phyloP scores from a whole-genome alignment of 1,284 basidiomycete genomes.

The Sphaerobolus stellatus region DNA sequence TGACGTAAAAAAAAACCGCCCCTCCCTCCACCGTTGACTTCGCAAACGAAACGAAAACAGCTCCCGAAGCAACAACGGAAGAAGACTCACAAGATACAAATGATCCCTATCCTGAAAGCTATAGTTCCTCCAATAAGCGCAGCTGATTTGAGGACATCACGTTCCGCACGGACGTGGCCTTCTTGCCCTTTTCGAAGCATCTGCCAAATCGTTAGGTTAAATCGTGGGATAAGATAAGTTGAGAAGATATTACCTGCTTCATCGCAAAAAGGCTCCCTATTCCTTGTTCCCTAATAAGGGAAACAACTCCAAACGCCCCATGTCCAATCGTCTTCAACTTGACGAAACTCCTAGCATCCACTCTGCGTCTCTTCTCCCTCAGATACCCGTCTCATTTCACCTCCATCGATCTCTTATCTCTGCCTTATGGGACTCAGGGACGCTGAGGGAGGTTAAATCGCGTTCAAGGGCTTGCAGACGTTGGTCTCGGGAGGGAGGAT shows the following conservation, averaged over 20 bases:
- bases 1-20: too few species aligned
- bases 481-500: conserved; percentile 82
- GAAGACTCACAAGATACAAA: conserved; percentile 83
- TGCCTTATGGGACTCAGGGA: conserved; percentile 71
- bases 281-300: conserved; percentile 80
- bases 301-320: conserved; percentile 97
- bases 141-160: conserved; percentile 83
- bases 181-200: conserved; percentile 99
- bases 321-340: conserved; percentile 95
- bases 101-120: conserved; percentile 91
- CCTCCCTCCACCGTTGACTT: too few species aligned
- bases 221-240: conserved; percentile 26
- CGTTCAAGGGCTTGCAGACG: conserved; percentile 82
- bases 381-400: conserved; percentile 89
- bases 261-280: conserved; percentile 88
- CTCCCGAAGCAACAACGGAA: too few species aligned
- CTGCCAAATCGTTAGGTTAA: conserved; percentile 88
- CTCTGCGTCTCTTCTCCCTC: conserved; percentile 77
- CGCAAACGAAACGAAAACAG: conserved; percentile 15
- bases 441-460: conserved; percentile 75
- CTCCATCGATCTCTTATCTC: conserved; percentile 74
- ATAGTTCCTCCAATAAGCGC: conserved; percentile 67
- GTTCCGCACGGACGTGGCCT: conserved; percentile 89
- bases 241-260: conserved; percentile 93
- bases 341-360: conserved; percentile 83